Percentiles rank a stretch among this genome's conserved stretches.
phyloP scores from a whole-genome alignment of 2,329 filamentous ascomycete species.

The Periconia macrospinosa region DNA sequence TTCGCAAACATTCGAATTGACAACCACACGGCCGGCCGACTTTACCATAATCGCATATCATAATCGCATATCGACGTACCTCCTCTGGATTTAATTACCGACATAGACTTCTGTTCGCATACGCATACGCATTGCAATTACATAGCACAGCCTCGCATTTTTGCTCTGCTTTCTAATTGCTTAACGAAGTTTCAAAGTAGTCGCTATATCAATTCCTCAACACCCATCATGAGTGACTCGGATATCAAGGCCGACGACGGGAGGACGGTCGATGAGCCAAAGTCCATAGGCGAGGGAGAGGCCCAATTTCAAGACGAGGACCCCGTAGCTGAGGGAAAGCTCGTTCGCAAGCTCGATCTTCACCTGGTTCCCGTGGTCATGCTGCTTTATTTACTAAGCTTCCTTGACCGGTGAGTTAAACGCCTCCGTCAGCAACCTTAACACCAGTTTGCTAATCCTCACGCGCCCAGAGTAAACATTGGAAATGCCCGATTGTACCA shows the following conservation, averaged over 20 bases:
- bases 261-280: slow-evolving; percentile 12
- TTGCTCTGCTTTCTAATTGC: too few species aligned
- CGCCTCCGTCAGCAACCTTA: background rate
- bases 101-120: too few species aligned
- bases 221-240: slow-evolving; percentile 29
- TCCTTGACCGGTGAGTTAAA: slow-evolving; percentile 65
- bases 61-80: too few species aligned
- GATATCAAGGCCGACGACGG: slow-evolving; percentile 22
- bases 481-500: slow-evolving; percentile 68
- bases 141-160: too few species aligned
- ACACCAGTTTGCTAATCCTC: background rate
- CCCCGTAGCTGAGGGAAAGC: slow-evolving; percentile 52
- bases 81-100: too few species aligned
- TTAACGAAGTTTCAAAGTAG: too few species aligned
- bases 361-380: slow-evolving; percentile 69
- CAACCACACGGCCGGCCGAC: too few species aligned
- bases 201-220: too few species aligned
- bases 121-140: background rate
- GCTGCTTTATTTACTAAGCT: slow-evolving; percentile 73
- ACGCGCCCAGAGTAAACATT: slow-evolving; percentile 62
- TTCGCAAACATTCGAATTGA: too few species aligned
- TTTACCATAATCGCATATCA: too few species aligned
- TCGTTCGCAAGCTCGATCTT: slow-evolving; percentile 67
- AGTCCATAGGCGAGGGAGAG: slow-evolving; percentile 24
- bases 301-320: slow-evolving; percentile 38